These are phyloP conservation scores for Ascochyta rabiei DNA, from an alignment of 2,329 filamentous ascomycete genomes.

Conservation along the genomic window DNA sequence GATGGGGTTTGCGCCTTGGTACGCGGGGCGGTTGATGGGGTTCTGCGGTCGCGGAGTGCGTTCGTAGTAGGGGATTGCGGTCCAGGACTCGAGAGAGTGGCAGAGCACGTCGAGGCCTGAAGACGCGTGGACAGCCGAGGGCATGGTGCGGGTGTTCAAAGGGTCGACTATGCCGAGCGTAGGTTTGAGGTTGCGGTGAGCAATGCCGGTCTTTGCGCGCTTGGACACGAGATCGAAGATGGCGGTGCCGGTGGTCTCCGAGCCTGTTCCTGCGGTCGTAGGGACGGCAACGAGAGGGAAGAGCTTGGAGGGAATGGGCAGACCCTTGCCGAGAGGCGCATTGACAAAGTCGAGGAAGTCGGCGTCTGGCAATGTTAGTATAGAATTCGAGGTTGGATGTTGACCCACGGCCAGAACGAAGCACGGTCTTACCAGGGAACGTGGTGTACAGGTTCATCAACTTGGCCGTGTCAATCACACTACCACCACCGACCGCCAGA, in stretches of 20 bases:
- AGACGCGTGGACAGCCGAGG: constrained; percentile 86
- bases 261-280: constrained; percentile 85
- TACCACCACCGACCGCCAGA: constrained; percentile 88
- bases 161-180: constrained; percentile 87
- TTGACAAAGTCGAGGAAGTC: constrained; percentile 98
- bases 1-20: constrained; percentile 97
- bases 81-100: constrained; percentile 96
- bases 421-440: constrained; percentile 63
- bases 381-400: not conserved
- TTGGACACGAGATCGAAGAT: constrained; percentile 95
- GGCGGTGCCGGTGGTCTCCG: constrained; percentile 95
- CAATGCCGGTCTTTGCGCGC: constrained; percentile 92
- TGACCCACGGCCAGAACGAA: not conserved
- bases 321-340: constrained; percentile 84
- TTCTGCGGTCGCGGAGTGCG: constrained; percentile 83
- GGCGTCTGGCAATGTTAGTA: constrained; percentile 61
- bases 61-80: constrained; percentile 92
- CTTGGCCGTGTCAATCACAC: constrained; percentile 97
- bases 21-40: constrained; percentile 88
- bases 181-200: constrained; percentile 93
- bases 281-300: constrained; percentile 82
- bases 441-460: constrained; percentile 96
- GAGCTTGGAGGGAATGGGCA: constrained; percentile 72
- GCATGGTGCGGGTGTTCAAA: constrained; percentile 95
- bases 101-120: constrained; percentile 95